Evolutionary conservation across 164 flowering plant species (phyloP), one percentile per base, ranked within the genome.

Genomic region (Sextonia rubra): DNA sequence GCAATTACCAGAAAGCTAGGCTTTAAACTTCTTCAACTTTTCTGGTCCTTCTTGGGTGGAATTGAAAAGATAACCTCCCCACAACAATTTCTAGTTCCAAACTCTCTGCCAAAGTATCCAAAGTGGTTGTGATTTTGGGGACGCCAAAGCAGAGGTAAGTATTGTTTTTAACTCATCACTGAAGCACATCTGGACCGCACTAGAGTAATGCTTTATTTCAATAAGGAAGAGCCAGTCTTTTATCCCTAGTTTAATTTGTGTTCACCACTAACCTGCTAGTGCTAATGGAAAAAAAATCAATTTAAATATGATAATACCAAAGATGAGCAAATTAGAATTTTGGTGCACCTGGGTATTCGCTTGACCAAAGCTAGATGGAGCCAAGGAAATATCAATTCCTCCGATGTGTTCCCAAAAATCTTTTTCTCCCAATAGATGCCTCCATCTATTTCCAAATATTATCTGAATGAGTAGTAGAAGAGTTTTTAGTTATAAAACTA

Each of bases 391-490:
- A 80, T 95, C 98, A 76, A 95, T 84, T 64, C 97, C 98, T 67
- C 99, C 99, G 69, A 95, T 86, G 81, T 88, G 89, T 75, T 95
- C 99, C 99, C 99, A 95, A 79, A 95, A 89, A 69, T 92, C 94
- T 78, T 81, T 80, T 78, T 93, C 96, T 60, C 99, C 98, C 72
- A 90, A 68, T 64, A 95, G 86, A 86, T 91, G 99, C 77, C 93
- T 89, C 99, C 98, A 95, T 74, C 97, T 85, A 82, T 93, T 91
- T 64, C 99, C 99, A 83, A 95, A 95, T 68, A 94, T 94, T 77
- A 92, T 77, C 99, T 92, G 91, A 77, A 86, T 49, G 25, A 78
- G 48, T 65, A 56, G 56, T 24, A 72, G 25, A 69, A 69, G 18
- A 25, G 55, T 49, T 17, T 52, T 20, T 14, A 52, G n/a, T 52